These are phyloP conservation scores for Epichloe amarillans DNA, from an alignment of 2,329 filamentous ascomycete species.

Conservation along the genomic window DNA sequence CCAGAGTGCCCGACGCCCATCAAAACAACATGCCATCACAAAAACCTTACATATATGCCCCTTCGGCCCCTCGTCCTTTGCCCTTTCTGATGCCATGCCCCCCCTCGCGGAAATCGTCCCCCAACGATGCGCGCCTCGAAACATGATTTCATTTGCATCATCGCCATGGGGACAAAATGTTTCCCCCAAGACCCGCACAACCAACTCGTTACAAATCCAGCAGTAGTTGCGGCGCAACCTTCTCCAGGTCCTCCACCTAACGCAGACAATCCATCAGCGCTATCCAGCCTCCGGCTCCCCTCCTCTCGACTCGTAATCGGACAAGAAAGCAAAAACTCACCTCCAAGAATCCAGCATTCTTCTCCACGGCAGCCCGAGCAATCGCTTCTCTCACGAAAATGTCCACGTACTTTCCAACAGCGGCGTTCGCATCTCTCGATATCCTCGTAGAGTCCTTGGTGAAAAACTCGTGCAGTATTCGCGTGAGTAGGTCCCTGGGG, in stretches of 20 bases:
- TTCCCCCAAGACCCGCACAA: neutral
- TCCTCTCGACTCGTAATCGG: no score
- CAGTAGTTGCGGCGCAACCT: slow-evolving; percentile 69
- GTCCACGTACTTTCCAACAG: slow-evolving; percentile 77
- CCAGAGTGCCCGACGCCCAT: no score
- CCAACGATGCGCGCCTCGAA: no score
- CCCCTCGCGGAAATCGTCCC: no score
- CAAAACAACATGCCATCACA: no score
- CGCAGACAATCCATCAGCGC: neutral
- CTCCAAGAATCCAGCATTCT: slow-evolving; percentile 59
- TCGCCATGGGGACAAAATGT: no score
- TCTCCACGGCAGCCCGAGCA: slow-evolving; percentile 62
- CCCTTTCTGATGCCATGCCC: no score
- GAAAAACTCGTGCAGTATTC: slow-evolving; percentile 70
- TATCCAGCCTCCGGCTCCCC: neutral
- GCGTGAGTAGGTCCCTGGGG: slow-evolving; percentile 60
- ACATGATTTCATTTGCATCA: no score
- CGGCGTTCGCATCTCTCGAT: slow-evolving; percentile 60
- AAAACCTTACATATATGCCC: no score
- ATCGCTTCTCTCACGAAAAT: slow-evolving; percentile 84
- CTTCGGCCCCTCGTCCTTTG: no score
- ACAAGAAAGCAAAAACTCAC: slow-evolving; percentile 28
- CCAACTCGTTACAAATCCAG: slow-evolving; percentile 43
- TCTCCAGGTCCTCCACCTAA: slow-evolving; percentile 80
- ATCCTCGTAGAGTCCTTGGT: slow-evolving; percentile 57